Conservation (phyloP, 106 monocot genomes). For the Dioscorea zingiberensis region DNA sequence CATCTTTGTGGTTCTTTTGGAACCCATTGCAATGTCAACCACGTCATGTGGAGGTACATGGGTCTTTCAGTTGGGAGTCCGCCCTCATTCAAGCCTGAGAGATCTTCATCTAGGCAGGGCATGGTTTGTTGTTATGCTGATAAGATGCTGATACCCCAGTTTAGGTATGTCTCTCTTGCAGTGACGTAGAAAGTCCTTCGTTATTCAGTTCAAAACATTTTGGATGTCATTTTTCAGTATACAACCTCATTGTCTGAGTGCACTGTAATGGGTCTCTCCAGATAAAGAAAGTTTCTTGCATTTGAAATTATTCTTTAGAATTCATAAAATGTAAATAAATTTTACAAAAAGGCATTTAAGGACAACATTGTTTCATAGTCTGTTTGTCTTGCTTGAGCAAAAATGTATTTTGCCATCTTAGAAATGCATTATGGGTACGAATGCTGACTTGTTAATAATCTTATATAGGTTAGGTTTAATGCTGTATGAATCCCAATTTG, state of each 20-base stretch:
- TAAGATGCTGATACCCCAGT: slow-evolving; percentile 9
- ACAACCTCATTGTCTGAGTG: neutral
- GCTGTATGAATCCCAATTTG: no score
- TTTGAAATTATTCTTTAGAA: neutral
- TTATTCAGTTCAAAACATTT: neutral
- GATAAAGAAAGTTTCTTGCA: neutral
- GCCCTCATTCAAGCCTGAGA: slow-evolving; percentile 20
- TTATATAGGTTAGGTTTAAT: no score
- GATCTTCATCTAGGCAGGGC: slow-evolving; percentile 9
- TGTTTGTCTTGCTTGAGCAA: no score
- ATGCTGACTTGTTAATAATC: no score
- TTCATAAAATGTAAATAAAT: neutral
- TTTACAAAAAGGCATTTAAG: no score
- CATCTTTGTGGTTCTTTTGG: neutral
- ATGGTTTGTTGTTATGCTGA: slow-evolving; percentile 13
- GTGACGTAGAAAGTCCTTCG: neutral
- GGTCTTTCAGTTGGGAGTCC: slow-evolving; percentile 31
- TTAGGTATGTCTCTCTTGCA: slow-evolving; percentile 14
- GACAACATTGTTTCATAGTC: no score
- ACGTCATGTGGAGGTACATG: slow-evolving; percentile 36
- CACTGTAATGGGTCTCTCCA: no score
- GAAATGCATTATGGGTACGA: no score
- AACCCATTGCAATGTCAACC: slow-evolving; percentile 20
- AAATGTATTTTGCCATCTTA: no score
- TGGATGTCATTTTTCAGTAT: neutral